Evolutionary conservation across 129 eudicot genomes (phyloP), one percentile per base, ranked within the genome.

Genomic region (Flaveria trinervia): DNA sequence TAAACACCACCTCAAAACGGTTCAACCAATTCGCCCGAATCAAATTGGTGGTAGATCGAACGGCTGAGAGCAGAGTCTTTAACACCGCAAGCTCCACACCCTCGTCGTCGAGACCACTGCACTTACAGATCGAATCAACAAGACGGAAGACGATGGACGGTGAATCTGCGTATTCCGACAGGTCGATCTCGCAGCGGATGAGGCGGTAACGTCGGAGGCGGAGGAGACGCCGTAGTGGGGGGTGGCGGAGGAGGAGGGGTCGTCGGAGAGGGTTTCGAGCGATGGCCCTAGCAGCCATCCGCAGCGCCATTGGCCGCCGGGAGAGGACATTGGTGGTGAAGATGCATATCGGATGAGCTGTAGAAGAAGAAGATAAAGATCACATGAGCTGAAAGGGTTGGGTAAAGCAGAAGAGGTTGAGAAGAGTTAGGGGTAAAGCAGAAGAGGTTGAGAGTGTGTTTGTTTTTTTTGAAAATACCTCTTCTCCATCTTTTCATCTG

Each of bases 261-360:
- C 84, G 66, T 84, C 96, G 64, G 86, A 2, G 9, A 94, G 71
- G 70, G 92, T 48, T 7, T 94, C 99, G 22, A 94, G 92, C 11
- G 96, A 91, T 10, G 97, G 97, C 16, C 99, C 99, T 22, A 91
- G 85, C 30, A 94, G 79, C 89, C 97, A 82, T 50, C 99, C 99
- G 60, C 96, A 87, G 11, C 90, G 96, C 14, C 97, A 87, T 41
- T 93, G 86, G 44, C 99, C 99, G 26, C 97, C 97, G 67, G 91
- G 99, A 15, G 86, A 84, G 76, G 85, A 60, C 82, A 83, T 73
- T 73, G 76, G 4, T 28, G 71, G 46, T 28, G 61, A 3, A 1
- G 7, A 2, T 73, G 57, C 55, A 73, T 41, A 72, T 55, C 52
- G 13, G 77, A n/a, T 71, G 6, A 57, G 78, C 23, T 5, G 45